Evolutionary conservation across 768 basidiomycete genomes (phyloP), one percentile per base, ranked within the genome.

Genomic region (Amyloporia xantha): DNA sequence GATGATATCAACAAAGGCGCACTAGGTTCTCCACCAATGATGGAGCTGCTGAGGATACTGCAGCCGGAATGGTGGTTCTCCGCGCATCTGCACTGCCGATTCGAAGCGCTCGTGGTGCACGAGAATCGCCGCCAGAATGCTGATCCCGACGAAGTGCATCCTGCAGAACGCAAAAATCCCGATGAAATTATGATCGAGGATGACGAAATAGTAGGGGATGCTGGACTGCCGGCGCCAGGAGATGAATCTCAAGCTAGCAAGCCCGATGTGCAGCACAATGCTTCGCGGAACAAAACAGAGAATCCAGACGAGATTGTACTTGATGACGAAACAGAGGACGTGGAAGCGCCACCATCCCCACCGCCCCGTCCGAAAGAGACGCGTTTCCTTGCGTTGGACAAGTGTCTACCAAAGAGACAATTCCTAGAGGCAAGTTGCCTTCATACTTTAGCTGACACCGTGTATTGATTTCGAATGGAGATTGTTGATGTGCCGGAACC

Each of bases 61-160:
- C 73, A 78, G 58, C 94, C 94, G 0, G 59, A 74, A 40, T 86
- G 90, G 80, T 98, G 94, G 95, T 96, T 96, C 64, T 67, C 90
- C 3, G 94, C 92, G 0, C 95, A 97, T 66, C 59, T 97, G 43
- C 95, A 97, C 60, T 81, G 84, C 41, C 82, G 86, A 44, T 97
- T 86, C 58, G 84, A 91, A 51, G 94, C 91, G 2, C 64, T 68
- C 0, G 77, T 85, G 6, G 56, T 63, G 2, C 82, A 87, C 35
- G 27, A 39, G 23, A 26, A 6, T 25, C 11, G 48, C 13, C 5
- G 28, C 13, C 20, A 39, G 5, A 19, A 30, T 19, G 36, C 5
- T 12, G 4, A 11, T 11, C 12, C 5, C 21, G 9, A 25, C 2
- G 24, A 11, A 10, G 35, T 21, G 25, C 12, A 13, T 20, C 30